These are phyloP conservation scores for Caulochytrium protostelioides DNA, from an alignment of 371 early-diverging fungal genomes.

Conservation along the genomic window DNA sequence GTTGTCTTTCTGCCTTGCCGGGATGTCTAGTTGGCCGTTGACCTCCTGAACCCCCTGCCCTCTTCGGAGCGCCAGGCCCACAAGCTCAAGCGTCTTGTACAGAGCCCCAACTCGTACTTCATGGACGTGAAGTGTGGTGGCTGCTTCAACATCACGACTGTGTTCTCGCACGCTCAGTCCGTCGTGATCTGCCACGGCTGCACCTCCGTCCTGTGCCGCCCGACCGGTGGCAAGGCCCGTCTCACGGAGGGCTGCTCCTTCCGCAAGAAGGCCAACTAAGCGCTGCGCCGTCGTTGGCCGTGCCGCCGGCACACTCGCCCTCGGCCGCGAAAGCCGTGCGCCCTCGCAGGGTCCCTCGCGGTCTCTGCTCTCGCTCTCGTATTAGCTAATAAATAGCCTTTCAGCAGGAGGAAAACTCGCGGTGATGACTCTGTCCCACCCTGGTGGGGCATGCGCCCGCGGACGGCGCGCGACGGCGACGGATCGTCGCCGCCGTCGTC, in stretches of 20 bases:
- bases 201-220: constrained; percentile 88
- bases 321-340: constrained; percentile 5
- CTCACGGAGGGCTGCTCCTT: constrained; percentile 52
- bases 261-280: constrained; percentile 45
- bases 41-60: constrained; percentile 94
- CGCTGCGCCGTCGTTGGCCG: background rate
- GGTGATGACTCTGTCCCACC: background rate
- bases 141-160: constrained; percentile 89
- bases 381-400: background rate
- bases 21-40: constrained; percentile 71
- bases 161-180: constrained; percentile 98
- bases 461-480: too few relatives aligned
- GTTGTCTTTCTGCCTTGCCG: background rate
- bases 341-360: constrained; percentile 3
- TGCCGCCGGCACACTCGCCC: background rate
- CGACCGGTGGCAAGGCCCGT: constrained; percentile 97
- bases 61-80: constrained; percentile 81
- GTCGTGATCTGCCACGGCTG: constrained; percentile 92
- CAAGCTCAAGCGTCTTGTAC: constrained; percentile 99
- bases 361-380: background rate
- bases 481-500: too few relatives aligned
- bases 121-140: constrained; percentile 99
- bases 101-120: constrained; percentile 98
- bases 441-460: constrained; percentile 2
- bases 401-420: too few relatives aligned